Conservation (phyloP, 2,329 filamentous ascomycete genomes). For the Fusarium pilosicola region DNA sequence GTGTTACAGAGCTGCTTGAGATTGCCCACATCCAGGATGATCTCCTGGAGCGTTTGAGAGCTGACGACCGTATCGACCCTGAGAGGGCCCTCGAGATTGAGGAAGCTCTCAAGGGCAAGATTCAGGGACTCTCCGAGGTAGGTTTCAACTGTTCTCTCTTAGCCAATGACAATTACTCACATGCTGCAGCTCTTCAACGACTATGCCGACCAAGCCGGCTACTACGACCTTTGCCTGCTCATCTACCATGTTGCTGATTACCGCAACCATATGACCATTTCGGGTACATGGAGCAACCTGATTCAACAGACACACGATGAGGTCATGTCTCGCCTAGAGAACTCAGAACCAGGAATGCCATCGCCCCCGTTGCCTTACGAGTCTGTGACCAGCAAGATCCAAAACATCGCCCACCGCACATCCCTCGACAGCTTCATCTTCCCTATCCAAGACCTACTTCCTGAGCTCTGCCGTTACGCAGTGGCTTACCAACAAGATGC, state of each 20-base stretch:
- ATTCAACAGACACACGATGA: slow-evolving; percentile 77
- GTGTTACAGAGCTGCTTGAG: slow-evolving; percentile 87
- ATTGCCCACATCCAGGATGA: slow-evolving; percentile 97
- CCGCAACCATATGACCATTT: slow-evolving; percentile 86
- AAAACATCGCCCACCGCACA: slow-evolving; percentile 72
- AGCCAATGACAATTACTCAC: slow-evolving; percentile 29
- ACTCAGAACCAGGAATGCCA: slow-evolving; percentile 54
- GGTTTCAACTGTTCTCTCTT: slow-evolving; percentile 48
- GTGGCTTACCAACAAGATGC: slow-evolving; percentile 67
- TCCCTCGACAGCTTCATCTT: slow-evolving; percentile 74
- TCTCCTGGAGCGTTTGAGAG: slow-evolving; percentile 78
- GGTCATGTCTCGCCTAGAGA: slow-evolving; percentile 55
- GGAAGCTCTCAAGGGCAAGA: slow-evolving; percentile 77
- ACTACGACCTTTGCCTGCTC: slow-evolving; percentile 91
- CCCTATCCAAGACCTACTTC: slow-evolving; percentile 68
- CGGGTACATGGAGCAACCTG: slow-evolving; percentile 83
- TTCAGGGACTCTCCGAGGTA: slow-evolving; percentile 81
- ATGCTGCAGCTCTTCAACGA: slow-evolving; percentile 81
- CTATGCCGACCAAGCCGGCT: slow-evolving; percentile 89
- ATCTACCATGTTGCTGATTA: slow-evolving; percentile 95
- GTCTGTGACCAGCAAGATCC: slow-evolving; percentile 70
- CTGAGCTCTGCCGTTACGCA: slow-evolving; percentile 71
- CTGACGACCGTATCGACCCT: slow-evolving; percentile 74
- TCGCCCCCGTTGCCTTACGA: slow-evolving; percentile 72
- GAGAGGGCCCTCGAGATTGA: slow-evolving; percentile 73